These are phyloP conservation scores for Candida sojae DNA, from an alignment of 1,139 yeast genomes.

Conservation along the genomic window DNA sequence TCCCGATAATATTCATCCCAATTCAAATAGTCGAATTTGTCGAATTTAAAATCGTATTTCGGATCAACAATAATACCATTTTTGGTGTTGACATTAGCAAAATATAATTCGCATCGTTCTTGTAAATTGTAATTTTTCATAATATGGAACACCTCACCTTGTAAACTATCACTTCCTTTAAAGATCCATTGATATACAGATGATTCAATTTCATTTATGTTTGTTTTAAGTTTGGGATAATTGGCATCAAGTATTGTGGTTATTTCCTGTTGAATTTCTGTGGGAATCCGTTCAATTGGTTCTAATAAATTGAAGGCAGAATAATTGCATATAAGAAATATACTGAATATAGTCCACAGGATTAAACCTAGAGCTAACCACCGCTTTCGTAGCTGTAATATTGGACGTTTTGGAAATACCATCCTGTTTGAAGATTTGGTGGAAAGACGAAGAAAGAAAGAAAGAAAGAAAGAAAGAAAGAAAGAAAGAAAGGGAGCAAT, in stretches of 20 bases:
- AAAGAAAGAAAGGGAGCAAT: too few relatives aligned
- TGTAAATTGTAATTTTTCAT: conserved; percentile 7
- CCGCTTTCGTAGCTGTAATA: not conserved
- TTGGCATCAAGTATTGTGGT: conserved; percentile 3
- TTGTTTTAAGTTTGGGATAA: conserved; percentile 5
- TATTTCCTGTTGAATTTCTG: not conserved
- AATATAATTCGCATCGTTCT: conserved; percentile 17
- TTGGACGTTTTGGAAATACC: not conserved
- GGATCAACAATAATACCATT: conserved; percentile 16
- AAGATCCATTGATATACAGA: conserved; percentile 6
- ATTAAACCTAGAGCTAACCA: not conserved
- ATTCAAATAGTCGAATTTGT: conserved; percentile 15
- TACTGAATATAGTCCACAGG: not conserved
- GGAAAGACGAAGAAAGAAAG: not conserved
- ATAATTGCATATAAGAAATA: not conserved
- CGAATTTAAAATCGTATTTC: conserved; percentile 14
- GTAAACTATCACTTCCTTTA: not conserved
- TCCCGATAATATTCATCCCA: conserved; percentile 16
- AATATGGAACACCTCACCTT: conserved; percentile 9
- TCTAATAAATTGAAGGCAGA: not conserved
- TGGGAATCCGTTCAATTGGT: not conserved
- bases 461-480: not conserved
- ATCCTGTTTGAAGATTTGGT: not conserved
- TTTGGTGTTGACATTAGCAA: conserved; percentile 6
- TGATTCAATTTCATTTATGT: conserved; percentile 1